Base-by-base conservation (phyloP, 345 rosid genomes). In the Heritiera littoralis region DNA sequence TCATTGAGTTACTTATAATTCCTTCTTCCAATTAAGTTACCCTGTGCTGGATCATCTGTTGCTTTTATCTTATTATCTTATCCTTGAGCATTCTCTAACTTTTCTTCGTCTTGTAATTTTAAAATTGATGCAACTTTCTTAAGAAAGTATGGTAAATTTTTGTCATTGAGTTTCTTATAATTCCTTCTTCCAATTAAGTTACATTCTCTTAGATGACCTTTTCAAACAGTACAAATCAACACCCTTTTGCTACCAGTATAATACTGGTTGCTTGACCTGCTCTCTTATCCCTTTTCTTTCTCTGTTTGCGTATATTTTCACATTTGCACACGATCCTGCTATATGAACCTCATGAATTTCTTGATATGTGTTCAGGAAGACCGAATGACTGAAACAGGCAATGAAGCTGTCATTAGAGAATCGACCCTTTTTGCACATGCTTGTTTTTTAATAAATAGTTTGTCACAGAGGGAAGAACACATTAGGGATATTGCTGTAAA, bases 391-490 rank as follows among this genome's bases (percentile, higher is more conserved):
- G 92, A 90, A 75, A 86, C 93, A 74, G 98, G 98, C 80, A 85
- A 87, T 79, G 94, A 86, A 81, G 94, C 98, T 81, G 90, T 84
- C 78, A 88, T 84, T 76, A 92, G 98, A 86, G 99, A 97, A 80
- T 81, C 91, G 77, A 92, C 93, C 65, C 92, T 95, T 38, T 89
- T 82, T 80, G 87, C 92, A 75, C 99, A 97, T 86, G 88, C 93
- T 58, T 91, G 98, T 85, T 97, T 94, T 85, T 97, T 97, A 69
- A 93, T 97, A 69, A 92, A 92, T 87, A 89, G 94, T 83, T 86
- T 97, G 98, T 92, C 98, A 5, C 94, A 89, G 90, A 94, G 99
- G 81, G 99, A 97, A 87, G 98, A 93, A 80, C 93, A 90, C 82
- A 83, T 97, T 72, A 90, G 99, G 38, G 92, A 97, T 88, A 88